Evolutionary conservation across 257 asterid genomes (phyloP).

Genomic region (Lantana camara): DNA sequence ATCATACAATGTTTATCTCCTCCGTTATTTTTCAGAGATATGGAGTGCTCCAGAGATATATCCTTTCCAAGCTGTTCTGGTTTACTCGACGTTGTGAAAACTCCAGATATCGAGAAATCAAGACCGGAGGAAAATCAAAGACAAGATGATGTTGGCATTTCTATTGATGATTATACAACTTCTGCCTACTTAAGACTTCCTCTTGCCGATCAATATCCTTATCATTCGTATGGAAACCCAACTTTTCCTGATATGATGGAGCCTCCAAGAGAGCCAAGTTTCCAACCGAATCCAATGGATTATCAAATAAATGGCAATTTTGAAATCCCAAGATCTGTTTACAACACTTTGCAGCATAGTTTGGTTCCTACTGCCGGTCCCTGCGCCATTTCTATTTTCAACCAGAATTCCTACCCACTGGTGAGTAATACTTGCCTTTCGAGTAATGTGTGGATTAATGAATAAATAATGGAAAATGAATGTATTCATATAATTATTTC

Average conservation of each 20-base stretch:
- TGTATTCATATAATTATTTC: neutral
- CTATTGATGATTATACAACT: conserved; percentile 55
- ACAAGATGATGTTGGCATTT: conserved; percentile 49
- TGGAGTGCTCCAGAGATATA: conserved; percentile 50
- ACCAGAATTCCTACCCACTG: conserved; percentile 57
- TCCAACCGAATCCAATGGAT: conserved; percentile 47
- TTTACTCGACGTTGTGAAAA: conserved; percentile 41
- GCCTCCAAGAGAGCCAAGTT: conserved; percentile 45
- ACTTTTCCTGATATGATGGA: conserved; percentile 59
- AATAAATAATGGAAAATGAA: neutral
- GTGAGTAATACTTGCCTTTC: conserved; percentile 20
- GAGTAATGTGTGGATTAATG: too few species aligned
- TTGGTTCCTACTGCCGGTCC: conserved; percentile 51
- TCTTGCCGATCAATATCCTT: conserved; percentile 47
- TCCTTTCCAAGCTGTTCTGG: conserved; percentile 52
- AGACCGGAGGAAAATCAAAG: conserved; percentile 43
- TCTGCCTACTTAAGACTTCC: conserved; percentile 55
- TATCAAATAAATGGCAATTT: conserved; percentile 57
- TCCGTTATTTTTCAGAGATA: conserved; percentile 39
- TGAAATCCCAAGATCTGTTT: conserved; percentile 57
- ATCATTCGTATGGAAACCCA: conserved; percentile 43
- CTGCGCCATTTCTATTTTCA: conserved; percentile 47
- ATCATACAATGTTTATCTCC: neutral
- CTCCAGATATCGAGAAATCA: conserved; percentile 44
- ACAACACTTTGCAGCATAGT: conserved; percentile 38